Percentiles rank a stretch among this genome's conserved stretches.
phyloP scores from a whole-genome alignment of 2,329 filamentous ascomycete genomes.

The Fusarium algeriense region DNA sequence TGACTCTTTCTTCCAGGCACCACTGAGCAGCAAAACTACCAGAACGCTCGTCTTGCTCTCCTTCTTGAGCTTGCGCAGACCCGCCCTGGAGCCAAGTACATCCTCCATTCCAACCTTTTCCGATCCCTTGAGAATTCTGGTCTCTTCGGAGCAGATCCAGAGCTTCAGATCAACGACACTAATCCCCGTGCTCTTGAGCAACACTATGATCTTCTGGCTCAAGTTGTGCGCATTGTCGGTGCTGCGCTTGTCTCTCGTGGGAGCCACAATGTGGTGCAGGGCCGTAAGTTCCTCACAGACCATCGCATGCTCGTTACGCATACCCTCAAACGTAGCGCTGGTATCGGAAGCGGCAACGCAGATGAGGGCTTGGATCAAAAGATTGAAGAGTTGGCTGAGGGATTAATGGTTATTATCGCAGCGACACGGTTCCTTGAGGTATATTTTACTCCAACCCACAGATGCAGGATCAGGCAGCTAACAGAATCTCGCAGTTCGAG shows the following conservation, averaged over 20 bases:
- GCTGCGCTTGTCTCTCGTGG: constrained; percentile 86
- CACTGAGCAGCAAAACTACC: constrained; percentile 63
- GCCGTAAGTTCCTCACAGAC: constrained; percentile 82
- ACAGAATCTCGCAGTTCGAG: constrained; percentile 54
- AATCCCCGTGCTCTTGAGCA: constrained; percentile 78
- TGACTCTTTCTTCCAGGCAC: constrained; percentile 49
- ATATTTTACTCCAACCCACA: constrained; percentile 48
- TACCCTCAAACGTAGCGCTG: constrained; percentile 89
- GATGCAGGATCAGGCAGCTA: constrained; percentile 17
- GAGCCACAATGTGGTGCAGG: constrained; percentile 84
- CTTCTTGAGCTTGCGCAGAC: constrained; percentile 88
- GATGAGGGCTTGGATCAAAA: constrained; percentile 66
- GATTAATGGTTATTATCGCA: constrained; percentile 84
- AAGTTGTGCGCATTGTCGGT: constrained; percentile 83
- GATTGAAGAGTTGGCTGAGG: constrained; percentile 83
- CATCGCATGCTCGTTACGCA: constrained; percentile 88
- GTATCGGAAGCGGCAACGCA: constrained; percentile 69
- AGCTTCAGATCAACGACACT: constrained; percentile 83
- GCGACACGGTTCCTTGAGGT: constrained; percentile 90
- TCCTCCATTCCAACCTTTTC: constrained; percentile 92
- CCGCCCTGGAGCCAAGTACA: constrained; percentile 82
- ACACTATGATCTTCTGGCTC: constrained; percentile 86
- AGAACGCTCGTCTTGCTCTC: constrained; percentile 81
- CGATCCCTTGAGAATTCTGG: constrained; percentile 81
- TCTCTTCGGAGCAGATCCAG: constrained; percentile 91